Evolutionary conservation across 805 yeast genomes (phyloP).

Genomic region (Wickerhamomyces mucosus): DNA sequence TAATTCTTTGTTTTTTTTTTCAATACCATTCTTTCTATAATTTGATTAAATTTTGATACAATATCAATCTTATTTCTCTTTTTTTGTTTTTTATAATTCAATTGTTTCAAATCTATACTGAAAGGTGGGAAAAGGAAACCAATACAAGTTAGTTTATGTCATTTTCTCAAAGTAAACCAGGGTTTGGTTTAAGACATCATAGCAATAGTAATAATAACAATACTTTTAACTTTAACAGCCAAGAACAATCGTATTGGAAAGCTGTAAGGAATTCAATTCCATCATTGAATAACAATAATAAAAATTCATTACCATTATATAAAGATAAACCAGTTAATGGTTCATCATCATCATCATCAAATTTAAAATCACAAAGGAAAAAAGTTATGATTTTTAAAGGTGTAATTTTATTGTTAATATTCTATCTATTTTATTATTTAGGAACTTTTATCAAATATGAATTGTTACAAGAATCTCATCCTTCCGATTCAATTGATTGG

Average conservation of each 20-base stretch:
- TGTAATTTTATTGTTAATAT: constrained; percentile 27
- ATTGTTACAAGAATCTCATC: constrained; percentile 4
- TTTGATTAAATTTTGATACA: too few relatives aligned
- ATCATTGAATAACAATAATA: not conserved
- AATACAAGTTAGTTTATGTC: too few relatives aligned
- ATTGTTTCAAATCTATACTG: too few relatives aligned
- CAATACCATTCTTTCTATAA: too few relatives aligned
- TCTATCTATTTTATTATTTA: constrained; percentile 31
- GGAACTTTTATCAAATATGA: constrained; percentile 17
- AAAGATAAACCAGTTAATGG: constrained; percentile 44
- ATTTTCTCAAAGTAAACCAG: too few relatives aligned
- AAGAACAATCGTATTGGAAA: constrained; percentile 18
- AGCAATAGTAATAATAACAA: constrained; percentile 4
- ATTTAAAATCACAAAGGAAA: constrained; percentile 10
- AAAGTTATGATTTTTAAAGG: constrained; percentile 34
- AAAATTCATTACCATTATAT: constrained; percentile 32
- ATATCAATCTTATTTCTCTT: too few relatives aligned
- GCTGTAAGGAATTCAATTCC: constrained; percentile 9
- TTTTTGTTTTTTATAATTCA: too few relatives aligned
- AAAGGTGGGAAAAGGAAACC: too few relatives aligned
- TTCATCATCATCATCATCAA: constrained; percentile 7
- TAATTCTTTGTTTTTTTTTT: too few relatives aligned
- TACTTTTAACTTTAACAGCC: too few relatives aligned
- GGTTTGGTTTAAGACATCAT: constrained; percentile 10
- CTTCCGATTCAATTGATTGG: constrained; percentile 29